Evolutionary conservation across 2,329 filamentous ascomycete species (phyloP).

Genomic region (Furcasterigmium sp.): DNA sequence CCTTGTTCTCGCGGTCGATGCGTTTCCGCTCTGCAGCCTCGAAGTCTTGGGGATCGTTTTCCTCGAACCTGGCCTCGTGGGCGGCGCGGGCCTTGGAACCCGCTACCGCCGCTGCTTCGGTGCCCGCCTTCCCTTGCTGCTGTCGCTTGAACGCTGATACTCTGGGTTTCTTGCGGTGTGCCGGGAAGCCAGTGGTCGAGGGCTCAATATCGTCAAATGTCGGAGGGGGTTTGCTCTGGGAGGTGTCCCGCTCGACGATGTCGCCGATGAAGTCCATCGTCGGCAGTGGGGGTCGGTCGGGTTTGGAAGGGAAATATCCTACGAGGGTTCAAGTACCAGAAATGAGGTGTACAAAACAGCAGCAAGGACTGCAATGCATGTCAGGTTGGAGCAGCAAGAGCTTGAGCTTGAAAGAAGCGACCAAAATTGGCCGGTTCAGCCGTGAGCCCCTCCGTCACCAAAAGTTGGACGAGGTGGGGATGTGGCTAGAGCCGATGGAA

Average conservation of each 20-base stretch:
- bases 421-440: too few relatives aligned
- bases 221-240: conserved; percentile 52
- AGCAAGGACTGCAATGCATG: too few relatives aligned
- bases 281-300: too few relatives aligned
- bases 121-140: conserved; percentile 28
- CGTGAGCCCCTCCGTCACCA: neutral
- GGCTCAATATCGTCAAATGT: conserved; percentile 54
- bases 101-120: conserved; percentile 17
- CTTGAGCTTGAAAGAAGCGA: neutral
- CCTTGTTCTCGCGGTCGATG: conserved; percentile 80
- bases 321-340: too few relatives aligned
- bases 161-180: conserved; percentile 71
- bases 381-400: neutral
- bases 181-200: conserved; percentile 72
- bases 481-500: neutral
- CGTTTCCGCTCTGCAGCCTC: conserved; percentile 57
- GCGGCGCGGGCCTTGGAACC: conserved; percentile 1
- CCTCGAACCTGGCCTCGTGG: conserved; percentile 9
- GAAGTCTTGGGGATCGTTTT: conserved; percentile 15
- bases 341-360: too few relatives aligned
- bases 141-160: conserved; percentile 78
- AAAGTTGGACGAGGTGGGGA: neutral
- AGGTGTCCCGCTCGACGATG: conserved; percentile 68
- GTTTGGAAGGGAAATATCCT: too few relatives aligned
- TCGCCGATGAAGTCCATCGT: conserved; percentile 55